Evolutionary conservation across 1,284 basidiomycete genomes (phyloP).

Genomic region (Rhodotorula sp.): DNA sequence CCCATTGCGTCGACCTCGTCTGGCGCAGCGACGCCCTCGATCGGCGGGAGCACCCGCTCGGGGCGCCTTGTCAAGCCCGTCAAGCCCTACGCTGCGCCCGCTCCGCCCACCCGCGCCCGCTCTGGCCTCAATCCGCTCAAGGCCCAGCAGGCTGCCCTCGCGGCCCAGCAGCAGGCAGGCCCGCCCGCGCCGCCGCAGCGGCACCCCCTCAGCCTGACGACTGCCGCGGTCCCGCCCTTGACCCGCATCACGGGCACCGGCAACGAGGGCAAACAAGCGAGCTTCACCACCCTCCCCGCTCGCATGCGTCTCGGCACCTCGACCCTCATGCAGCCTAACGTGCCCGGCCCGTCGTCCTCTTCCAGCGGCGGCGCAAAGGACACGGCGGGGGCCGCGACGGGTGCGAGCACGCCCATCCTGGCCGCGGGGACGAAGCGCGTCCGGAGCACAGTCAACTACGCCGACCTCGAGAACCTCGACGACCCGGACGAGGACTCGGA

Average conservation of each 20-base stretch:
- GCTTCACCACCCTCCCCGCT: constrained; percentile 81
- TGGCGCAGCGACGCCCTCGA: not conserved
- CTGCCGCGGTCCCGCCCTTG: constrained; percentile 32
- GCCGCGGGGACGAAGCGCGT: constrained; percentile 21
- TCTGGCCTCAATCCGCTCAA: constrained; percentile 31
- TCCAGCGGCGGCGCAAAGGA: not conserved
- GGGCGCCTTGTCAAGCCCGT: constrained; percentile 33
- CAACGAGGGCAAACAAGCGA: constrained; percentile 61
- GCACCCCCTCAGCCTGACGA: constrained; percentile 15
- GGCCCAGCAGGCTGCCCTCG: not conserved
- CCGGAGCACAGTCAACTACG: constrained; percentile 71
- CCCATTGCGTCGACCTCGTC: constrained; percentile 23
- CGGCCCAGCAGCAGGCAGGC: not conserved
- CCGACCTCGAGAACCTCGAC: constrained; percentile 64
- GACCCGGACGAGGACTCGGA: constrained; percentile 54
- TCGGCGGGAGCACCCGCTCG: constrained; percentile 20
- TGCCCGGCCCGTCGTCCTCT: constrained; percentile 9
- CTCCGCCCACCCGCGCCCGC: constrained; percentile 13
- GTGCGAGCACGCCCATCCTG: constrained; percentile 25
- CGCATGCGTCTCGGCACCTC: constrained; percentile 90
- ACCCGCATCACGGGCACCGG: constrained; percentile 31
- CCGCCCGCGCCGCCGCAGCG: constrained; percentile 16
- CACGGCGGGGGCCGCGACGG: not conserved
- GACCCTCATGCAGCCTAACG: constrained; percentile 81
- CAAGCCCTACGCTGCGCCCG: constrained; percentile 17